Base-by-base conservation (phyloP, 371 early-diverging fungal species). In the Syncephalastrum sp. region DNA sequence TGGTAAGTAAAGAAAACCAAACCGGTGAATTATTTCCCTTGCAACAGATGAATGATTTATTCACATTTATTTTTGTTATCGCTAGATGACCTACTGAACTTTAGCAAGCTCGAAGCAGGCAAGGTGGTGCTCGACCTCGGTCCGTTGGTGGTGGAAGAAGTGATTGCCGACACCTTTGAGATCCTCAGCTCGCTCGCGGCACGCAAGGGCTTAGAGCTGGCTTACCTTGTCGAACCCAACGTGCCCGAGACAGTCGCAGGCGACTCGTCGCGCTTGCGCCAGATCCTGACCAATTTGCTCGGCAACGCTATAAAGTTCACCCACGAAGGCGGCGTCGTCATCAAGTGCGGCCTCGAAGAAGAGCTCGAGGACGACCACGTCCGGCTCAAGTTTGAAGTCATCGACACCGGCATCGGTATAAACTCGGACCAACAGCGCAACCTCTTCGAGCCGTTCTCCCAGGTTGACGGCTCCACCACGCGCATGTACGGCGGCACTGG, bases 261-360 rank as follows among this genome's bases (percentile, higher is more conserved):
- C 4, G 79, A 78, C 42, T 70, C 75, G 0, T 75, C 79, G 42
- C 69, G 79, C 15, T 15, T 78, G n/a, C 67, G 79, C 15, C 79
- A 78, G 33, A 69, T 78, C 3, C 48, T 78, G 44, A 72, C 75
- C 13, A 78, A 78, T 21, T 55, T 78, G 13, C 64, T 84, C 46
- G 83, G 86, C 38, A 87, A 87, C 47, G 85, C 87, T 3, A 80
- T 87, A 61, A 87, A 87, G 62, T 87, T 87, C 33, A 87, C 87
- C 1, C 79, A 82, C 45, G 63, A 80, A 21, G 87, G 85, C 4
- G 72, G 75, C 24, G 79, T 85, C 10, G 72, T 77, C 13, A 79
- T 85, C 33, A 68, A 69, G 54, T 64, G 82, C 59, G 64, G 64
- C 43, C 38, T 79, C 8, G 67, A 74, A 19, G 59, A 59, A 5